These are phyloP conservation scores for Lophium mytilinum DNA, from an alignment of 495 filamentous ascomycete species.

Conservation along the genomic window DNA sequence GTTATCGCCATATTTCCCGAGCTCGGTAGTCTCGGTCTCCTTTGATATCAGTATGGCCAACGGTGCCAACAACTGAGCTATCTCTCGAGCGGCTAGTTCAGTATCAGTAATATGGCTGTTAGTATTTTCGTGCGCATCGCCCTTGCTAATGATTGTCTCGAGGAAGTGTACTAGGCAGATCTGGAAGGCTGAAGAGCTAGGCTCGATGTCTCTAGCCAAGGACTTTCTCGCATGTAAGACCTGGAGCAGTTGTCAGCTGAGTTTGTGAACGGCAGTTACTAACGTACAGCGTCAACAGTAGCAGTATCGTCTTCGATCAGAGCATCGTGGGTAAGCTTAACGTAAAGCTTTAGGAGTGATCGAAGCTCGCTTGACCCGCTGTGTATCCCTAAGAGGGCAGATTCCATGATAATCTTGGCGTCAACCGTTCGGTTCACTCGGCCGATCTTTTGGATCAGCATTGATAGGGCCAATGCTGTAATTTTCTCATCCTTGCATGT, in stretches of 20 bases:
- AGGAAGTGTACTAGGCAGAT: constrained; percentile 77
- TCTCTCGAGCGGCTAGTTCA: constrained; percentile 72
- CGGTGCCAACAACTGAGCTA: constrained; percentile 73
- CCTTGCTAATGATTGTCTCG: constrained; percentile 81
- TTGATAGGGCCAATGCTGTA: constrained; percentile 86
- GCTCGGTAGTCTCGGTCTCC: constrained; percentile 36
- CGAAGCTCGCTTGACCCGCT: constrained; percentile 72
- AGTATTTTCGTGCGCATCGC: constrained; percentile 55
- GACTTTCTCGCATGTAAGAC: constrained; percentile 66
- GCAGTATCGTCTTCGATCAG: constrained; percentile 54
- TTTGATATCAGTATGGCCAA: constrained; percentile 65
- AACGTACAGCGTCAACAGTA: constrained; percentile 55
- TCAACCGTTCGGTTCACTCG: constrained; percentile 72
- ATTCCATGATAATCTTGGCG: constrained; percentile 71
- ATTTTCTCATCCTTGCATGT: constrained; percentile 82
- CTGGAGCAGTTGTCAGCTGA: constrained; percentile 37
- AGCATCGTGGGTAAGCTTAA: constrained; percentile 61
- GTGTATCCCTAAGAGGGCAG: constrained; percentile 64
- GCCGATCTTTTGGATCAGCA: constrained; percentile 86
- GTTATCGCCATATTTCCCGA: constrained; percentile 43
- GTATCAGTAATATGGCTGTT: constrained; percentile 63
- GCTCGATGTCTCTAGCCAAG: constrained; percentile 59
- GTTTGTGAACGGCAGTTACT: background rate
- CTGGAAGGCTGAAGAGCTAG: constrained; percentile 61
- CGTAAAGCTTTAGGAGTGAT: constrained; percentile 73